Evolutionary conservation across 2,329 filamentous ascomycete genomes (phyloP).

Genomic region (Myrmaecium sp.): DNA sequence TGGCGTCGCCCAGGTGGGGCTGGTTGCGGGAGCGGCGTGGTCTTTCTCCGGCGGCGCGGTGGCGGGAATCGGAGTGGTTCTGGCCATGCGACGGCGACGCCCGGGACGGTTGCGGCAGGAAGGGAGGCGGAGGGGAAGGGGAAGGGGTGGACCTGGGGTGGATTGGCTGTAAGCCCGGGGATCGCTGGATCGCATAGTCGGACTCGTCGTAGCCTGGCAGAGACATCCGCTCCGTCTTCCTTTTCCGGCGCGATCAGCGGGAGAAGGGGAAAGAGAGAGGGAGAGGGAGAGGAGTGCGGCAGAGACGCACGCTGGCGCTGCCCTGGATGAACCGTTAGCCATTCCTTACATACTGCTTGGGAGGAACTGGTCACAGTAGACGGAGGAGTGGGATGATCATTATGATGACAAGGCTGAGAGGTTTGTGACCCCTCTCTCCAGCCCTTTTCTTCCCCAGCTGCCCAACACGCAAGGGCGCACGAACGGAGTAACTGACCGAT

Average conservation of each 20-base stretch:
- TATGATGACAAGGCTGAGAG: too few species aligned
- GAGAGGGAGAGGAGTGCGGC: constrained; percentile 2
- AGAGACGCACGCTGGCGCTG: too few species aligned
- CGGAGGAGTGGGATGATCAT: too few species aligned
- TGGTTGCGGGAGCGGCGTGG: constrained; percentile 35
- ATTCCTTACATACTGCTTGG: too few species aligned
- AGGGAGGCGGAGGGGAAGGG: constrained; percentile 29
- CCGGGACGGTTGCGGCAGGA: constrained; percentile 11
- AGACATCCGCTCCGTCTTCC: background rate
- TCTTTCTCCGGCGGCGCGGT: constrained; percentile 21
- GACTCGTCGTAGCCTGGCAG: constrained; percentile 23
- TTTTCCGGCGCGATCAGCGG: background rate
- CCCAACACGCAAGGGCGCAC: too few species aligned
- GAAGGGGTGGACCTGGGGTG: constrained; percentile 32
- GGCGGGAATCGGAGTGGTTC: too few species aligned
- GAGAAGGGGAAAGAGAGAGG: constrained; percentile 3
- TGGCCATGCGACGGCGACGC: too few species aligned
- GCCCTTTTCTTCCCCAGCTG: too few species aligned
- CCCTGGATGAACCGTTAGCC: too few species aligned
- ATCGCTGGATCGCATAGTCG: constrained; percentile 29
- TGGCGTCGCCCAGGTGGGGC: constrained; percentile 45
- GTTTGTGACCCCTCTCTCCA: too few species aligned
- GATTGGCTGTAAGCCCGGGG: constrained; percentile 24
- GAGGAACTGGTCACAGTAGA: too few species aligned
- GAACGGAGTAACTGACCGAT: too few species aligned